Evolutionary conservation across 2,329 filamentous ascomycete species (phyloP).

Genomic region (Diplodia mutila): DNA sequence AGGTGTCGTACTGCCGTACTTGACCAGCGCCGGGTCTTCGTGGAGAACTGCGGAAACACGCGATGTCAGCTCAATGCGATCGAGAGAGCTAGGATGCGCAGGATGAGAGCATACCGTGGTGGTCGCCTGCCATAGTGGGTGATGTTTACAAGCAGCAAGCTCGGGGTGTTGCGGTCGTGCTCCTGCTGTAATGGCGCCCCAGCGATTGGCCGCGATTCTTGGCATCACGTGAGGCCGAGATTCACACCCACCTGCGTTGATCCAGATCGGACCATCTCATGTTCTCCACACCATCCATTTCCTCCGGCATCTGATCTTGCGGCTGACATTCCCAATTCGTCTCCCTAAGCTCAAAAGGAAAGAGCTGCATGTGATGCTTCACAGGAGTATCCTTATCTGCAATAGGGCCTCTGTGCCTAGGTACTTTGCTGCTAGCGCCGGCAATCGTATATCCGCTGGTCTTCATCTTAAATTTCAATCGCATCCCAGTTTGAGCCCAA

Average conservation of each 20-base stretch:
- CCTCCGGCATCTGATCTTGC: not conserved
- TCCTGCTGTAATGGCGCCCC: slow-evolving; percentile 5
- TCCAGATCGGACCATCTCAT: not conserved
- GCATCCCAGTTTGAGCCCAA: not conserved
- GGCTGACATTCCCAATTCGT: not conserved
- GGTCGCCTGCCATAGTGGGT: slow-evolving; percentile 24
- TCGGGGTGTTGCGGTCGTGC: slow-evolving; percentile 11
- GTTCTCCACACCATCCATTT: not conserved
- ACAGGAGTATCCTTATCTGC: slow-evolving; percentile 4
- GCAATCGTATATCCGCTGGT: slow-evolving; percentile 14
- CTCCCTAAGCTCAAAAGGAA: not conserved
- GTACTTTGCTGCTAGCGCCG: slow-evolving; percentile 20
- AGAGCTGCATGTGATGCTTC: slow-evolving; percentile 4
- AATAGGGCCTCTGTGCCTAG: slow-evolving; percentile 3
- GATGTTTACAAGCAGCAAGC: slow-evolving; percentile 10
- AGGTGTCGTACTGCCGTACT: slow-evolving; percentile 55
- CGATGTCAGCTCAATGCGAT: slow-evolving; percentile 5
- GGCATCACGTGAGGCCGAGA: not conserved
- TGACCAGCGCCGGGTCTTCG: slow-evolving; percentile 60
- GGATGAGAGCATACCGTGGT: slow-evolving; percentile 1
- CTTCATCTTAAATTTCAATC: slow-evolving; percentile 14
- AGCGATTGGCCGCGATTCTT: not conserved
- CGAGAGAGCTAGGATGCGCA: no score
- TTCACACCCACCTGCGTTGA: not conserved
- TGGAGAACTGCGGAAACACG: slow-evolving; percentile 46